Percentiles rank a stretch among this genome's conserved stretches.
Evolutionary conservation across 345 rosid genomes (phyloP).

Genomic region (Acer saccharum): DNA sequence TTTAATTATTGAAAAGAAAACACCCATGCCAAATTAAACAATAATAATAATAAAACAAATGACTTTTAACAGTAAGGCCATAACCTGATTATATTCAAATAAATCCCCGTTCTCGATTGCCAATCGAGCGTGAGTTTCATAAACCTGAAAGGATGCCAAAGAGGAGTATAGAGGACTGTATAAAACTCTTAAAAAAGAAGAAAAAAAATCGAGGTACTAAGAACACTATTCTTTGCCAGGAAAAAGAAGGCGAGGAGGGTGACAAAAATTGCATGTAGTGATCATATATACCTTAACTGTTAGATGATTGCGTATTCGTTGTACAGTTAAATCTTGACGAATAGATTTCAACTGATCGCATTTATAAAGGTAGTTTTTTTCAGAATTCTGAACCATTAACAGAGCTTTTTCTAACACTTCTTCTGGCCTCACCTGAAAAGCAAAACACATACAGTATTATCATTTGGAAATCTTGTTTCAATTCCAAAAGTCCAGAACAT

Average conservation of each 20-base stretch:
- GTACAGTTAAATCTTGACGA: slow-evolving; percentile 98
- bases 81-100: slow-evolving; percentile 96
- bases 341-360: slow-evolving; percentile 98
- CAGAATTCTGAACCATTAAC: slow-evolving; percentile 77
- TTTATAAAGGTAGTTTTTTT: slow-evolving; percentile 89
- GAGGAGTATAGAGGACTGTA: neutral
- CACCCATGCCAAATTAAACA: neutral
- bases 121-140: slow-evolving; percentile 97
- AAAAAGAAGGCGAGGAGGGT: too few relatives aligned
- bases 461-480: neutral
- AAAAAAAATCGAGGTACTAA: neutral
- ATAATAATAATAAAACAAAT: neutral
- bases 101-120: slow-evolving; percentile 94
- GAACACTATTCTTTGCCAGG: neutral
- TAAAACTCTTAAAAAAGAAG: neutral
- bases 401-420: slow-evolving; percentile 93
- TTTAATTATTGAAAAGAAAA: neutral
- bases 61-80: slow-evolving; percentile 1
- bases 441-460: neutral
- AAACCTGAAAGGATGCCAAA: slow-evolving; percentile 59
- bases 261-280: neutral
- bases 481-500: slow-evolving; percentile 14
- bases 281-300: slow-evolving; percentile 72
- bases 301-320: slow-evolving; percentile 78
- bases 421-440: slow-evolving; percentile 92